Evolutionary conservation across 1,139 yeast species (phyloP), one percentile per base, ranked within the genome.

Genomic region (Candida tropicalis): DNA sequence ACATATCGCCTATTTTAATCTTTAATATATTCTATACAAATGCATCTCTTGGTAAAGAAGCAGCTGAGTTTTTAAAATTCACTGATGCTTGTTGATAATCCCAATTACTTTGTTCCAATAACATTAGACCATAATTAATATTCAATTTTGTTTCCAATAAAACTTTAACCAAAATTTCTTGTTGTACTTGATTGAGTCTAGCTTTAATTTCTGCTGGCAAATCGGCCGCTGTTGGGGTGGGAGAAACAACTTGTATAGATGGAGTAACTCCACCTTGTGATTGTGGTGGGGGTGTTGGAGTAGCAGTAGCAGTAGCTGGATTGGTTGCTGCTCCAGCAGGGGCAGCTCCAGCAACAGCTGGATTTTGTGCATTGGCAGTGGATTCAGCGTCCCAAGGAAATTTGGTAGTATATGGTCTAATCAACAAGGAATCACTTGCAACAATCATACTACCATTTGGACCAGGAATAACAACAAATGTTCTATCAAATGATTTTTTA

Each of bases 61-160:
- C 65, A 16, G 63, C 75, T 26, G 89, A 84, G 52, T 78, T 82
- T 54, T 82, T 80, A 65, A 91, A 93, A 49, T 88, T 83, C 39
- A 75, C 74, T 17, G 81, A 70, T 33, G 97, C 91, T 46, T 71
- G 77, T 39, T 79, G 82, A 54, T 80, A 83, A 63, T 88, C 86
- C 91, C 96, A 91, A 44, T 80, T 76, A 56, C 96, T 89, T 62
- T 90, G 97, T 58, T 90, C 91, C 42, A 93, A 86, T 40, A 95
- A 76, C 89, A 91, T 81, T 27, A 83, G 67, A 1, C 95, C 88
- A 61, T 83, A 93, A 55, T 87, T 87, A 20, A 87, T 72, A 53
- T 80, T 90, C 51, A 93, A 69, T 44, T 83, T 81, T 0, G 98
- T 93, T 52, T 87, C 90, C 38, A 77, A 63, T 63, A 85, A 78